Percentiles rank a stretch among this genome's conserved stretches.
Evolutionary conservation across 73 alveolate species (phyloP).

Genomic region (Paramecium sexaurelia): DNA sequence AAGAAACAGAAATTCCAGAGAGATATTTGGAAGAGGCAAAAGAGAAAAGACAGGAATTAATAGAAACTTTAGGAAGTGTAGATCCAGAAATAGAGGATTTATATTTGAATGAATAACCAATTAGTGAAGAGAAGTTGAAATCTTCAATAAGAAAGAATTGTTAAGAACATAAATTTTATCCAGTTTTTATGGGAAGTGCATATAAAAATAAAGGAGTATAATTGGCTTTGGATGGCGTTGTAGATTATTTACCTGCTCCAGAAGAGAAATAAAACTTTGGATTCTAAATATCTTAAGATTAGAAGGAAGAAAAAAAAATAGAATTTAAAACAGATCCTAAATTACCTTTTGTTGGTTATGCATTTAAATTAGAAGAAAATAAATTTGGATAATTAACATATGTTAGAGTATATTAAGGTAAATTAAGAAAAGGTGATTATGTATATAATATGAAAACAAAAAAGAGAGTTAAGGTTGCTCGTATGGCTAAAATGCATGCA

Average conservation of each 20-base stretch:
- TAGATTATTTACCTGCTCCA: constrained; percentile 87
- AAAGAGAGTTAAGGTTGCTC: constrained; percentile 80
- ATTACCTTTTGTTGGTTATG: constrained; percentile 89
- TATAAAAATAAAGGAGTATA: constrained; percentile 89
- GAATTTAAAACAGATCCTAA: constrained; percentile 79
- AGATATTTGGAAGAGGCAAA: constrained; percentile 69
- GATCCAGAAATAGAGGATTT: constrained; percentile 83
- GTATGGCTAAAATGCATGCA: constrained; percentile 96
- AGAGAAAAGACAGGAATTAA: constrained; percentile 79
- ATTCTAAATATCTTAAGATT: constrained; percentile 63
- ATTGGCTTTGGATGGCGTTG: constrained; percentile 88
- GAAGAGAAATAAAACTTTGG: constrained; percentile 80
- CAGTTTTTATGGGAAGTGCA: constrained; percentile 97
- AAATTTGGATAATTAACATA: constrained; percentile 81
- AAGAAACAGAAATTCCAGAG: constrained; percentile 80
- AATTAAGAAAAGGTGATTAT: constrained; percentile 83
- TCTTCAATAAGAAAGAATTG: constrained; percentile 82
- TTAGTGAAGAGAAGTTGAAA: constrained; percentile 73
- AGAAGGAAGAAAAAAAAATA: constrained; percentile 71
- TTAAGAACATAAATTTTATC: constrained; percentile 81
- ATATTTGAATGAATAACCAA: constrained; percentile 77
- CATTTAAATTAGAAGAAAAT: constrained; percentile 91
- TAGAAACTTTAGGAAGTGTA: constrained; percentile 75
- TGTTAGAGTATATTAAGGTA: constrained; percentile 90
- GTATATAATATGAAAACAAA: constrained; percentile 78